Evolutionary conservation across 1,139 yeast species (phyloP).

Genomic region (Magnusiomyces suaveolens): DNA sequence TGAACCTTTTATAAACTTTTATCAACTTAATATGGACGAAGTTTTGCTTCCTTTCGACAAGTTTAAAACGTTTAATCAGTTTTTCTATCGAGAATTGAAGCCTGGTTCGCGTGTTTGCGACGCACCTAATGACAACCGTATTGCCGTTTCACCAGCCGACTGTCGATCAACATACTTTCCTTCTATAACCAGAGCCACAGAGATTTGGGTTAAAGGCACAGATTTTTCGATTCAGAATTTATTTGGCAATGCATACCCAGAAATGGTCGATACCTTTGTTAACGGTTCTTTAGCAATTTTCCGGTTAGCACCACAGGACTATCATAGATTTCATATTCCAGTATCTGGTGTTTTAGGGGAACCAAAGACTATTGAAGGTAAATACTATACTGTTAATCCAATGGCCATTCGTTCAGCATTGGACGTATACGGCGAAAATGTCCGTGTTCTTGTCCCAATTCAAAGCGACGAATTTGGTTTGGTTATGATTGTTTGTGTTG

Average conservation of each 20-base stretch:
- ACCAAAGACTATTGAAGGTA: slow-evolving; percentile 68
- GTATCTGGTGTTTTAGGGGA: slow-evolving; percentile 63
- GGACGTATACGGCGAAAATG: slow-evolving; percentile 90
- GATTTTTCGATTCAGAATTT: slow-evolving; percentile 62
- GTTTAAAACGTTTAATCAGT: slow-evolving; percentile 73
- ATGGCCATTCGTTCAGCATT: slow-evolving; percentile 85
- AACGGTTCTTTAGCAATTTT: slow-evolving; percentile 66
- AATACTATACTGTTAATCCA: slow-evolving; percentile 92
- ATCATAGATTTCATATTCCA: slow-evolving; percentile 87
- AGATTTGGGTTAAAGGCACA: slow-evolving; percentile 84
- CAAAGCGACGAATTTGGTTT: slow-evolving; percentile 65
- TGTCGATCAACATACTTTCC: slow-evolving; percentile 70
- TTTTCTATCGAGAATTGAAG: slow-evolving; percentile 70
- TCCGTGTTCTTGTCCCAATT: slow-evolving; percentile 67
- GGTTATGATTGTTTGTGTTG: slow-evolving; percentile 72
- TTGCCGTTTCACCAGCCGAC: slow-evolving; percentile 79
- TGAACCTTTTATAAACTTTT: slow-evolving; percentile 70
- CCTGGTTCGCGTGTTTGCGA: slow-evolving; percentile 66
- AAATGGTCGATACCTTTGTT: slow-evolving; percentile 40
- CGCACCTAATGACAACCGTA: slow-evolving; percentile 38
- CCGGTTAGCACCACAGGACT: slow-evolving; percentile 92
- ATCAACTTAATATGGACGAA: slow-evolving; percentile 62
- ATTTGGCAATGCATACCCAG: slow-evolving; percentile 48
- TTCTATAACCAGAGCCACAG: slow-evolving; percentile 51
- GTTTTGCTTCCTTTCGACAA: slow-evolving; percentile 44